Base-by-base conservation (phyloP, 2,329 filamentous ascomycete species). In the Magnaporthiopsis rhizophila region DNA sequence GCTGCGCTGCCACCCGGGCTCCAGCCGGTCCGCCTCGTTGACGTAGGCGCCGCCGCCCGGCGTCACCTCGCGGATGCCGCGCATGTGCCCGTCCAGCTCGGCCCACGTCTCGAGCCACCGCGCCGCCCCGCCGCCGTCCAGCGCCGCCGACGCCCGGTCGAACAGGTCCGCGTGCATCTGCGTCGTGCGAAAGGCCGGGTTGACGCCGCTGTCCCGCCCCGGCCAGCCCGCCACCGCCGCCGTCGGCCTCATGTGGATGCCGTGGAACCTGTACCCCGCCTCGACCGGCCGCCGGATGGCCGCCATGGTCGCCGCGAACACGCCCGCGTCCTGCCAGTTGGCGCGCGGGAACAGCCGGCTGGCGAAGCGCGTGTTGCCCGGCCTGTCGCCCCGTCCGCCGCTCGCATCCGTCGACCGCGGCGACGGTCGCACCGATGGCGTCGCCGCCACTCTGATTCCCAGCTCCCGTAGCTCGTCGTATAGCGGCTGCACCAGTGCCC, bases 401-500 rank as follows among this genome's bases (percentile, higher is more conserved):
- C 45, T 62, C n/a, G 38, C 45, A 45, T 62, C 61, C 21, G 11
- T 62, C 28, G 61, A 62, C 11, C 61, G 61, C 26, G 61, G 26
- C 15, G 61, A 62, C 5, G 59, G 50, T n/a, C 63, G 65, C 18
- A 61, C 32, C 18, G 65, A 62, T 3, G 64, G 59, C 7, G 70
- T 68, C 57, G 68, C 71, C 18, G 69, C 67, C 45, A 73, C 70
- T 18, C 67, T 70, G 18, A 71, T 69, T 2, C 71, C 71, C 28
- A 76, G 67, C 11, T 63, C 65, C 34, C 71, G 69, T 50, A 78
- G 73, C 26, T 72, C 68, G 61, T 69, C 71, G 64, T 71, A 70
- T 18, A 75, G 69, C 21, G 71, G 75, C 64, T 75, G 72, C 3
- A 76, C 69, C 61, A 78, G 74, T 0, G 67, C 65, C 30, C 66